phyloP scores from a whole-genome alignment of 2,329 filamentous ascomycete species.

The Ophiostoma fasciatum region DNA sequence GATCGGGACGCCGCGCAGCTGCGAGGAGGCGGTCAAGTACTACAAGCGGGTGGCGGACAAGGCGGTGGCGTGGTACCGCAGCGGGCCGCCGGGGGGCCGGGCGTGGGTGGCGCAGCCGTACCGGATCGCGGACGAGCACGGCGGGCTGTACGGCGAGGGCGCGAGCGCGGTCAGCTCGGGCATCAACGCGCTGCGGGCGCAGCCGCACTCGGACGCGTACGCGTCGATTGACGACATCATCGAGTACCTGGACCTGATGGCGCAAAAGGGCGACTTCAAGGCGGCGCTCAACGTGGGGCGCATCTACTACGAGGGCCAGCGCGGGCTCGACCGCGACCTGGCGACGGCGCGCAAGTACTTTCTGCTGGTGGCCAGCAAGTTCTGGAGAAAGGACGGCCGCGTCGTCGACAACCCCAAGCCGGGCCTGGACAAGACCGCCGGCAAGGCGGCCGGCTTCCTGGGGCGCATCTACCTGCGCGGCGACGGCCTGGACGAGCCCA shows the following conservation, averaged over 20 bases:
- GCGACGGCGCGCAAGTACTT: constrained; percentile 68
- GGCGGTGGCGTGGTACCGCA: constrained; percentile 73
- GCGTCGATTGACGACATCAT: constrained; percentile 86
- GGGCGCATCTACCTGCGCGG: constrained; percentile 83
- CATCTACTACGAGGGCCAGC: constrained; percentile 76
- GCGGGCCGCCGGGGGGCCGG: constrained; percentile 80
- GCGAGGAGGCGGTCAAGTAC: constrained; percentile 70
- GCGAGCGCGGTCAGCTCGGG: constrained; percentile 84
- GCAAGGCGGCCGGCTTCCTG: constrained; percentile 74
- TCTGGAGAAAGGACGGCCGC: constrained; percentile 70
- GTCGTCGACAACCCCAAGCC: constrained; percentile 53
- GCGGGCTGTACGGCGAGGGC: constrained; percentile 89
- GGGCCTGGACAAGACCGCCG: constrained; percentile 61
- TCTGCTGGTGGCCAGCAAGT: constrained; percentile 59
- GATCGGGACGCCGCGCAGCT: constrained; percentile 73
- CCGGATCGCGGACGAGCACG: constrained; percentile 76
- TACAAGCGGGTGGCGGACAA: constrained; percentile 93
- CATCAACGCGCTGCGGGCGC: constrained; percentile 59
- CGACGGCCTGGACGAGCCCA: constrained; percentile 63
- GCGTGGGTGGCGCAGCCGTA: constrained; percentile 64
- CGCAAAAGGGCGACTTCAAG: constrained; percentile 76
- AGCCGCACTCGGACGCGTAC: constrained; percentile 63
- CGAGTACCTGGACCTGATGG: constrained; percentile 84
- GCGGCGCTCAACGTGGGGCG: constrained; percentile 76
- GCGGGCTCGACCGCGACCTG: constrained; percentile 58